phyloP scores from a whole-genome alignment of 1,284 basidiomycete genomes.

The Rhodotorula mucilaginosa region DNA sequence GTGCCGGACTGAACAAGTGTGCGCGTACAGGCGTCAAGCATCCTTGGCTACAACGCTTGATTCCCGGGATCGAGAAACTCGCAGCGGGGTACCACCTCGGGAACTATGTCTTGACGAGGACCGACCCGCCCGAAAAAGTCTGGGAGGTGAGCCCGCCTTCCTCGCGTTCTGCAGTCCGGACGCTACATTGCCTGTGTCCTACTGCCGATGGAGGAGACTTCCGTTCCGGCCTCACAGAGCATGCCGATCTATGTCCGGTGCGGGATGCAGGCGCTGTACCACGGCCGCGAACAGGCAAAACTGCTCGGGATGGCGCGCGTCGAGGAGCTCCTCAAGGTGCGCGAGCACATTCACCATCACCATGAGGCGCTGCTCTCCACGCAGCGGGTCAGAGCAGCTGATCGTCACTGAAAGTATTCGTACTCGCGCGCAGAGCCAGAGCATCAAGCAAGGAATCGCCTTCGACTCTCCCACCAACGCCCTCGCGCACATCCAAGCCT shows the following conservation, averaged over 20 bases:
- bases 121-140: constrained; percentile 24
- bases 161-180: too few relatives aligned
- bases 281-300: constrained; percentile 21
- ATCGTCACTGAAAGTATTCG: not conserved
- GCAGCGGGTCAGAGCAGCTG: not conserved
- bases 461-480: constrained; percentile 50
- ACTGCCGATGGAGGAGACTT: not conserved
- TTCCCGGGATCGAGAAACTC: constrained; percentile 24
- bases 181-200: constrained; percentile 54
- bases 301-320: constrained; percentile 8
- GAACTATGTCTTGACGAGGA: constrained; percentile 31
- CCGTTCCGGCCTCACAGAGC: constrained; percentile 69
- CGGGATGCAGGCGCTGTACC: constrained; percentile 44
- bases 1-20: not conserved
- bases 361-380: not conserved
- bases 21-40: constrained; percentile 9
- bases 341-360: not conserved
- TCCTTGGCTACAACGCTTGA: constrained; percentile 13
- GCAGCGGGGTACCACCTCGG: constrained; percentile 33
- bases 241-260: constrained; percentile 81
- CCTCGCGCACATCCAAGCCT: constrained; percentile 62
- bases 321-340: constrained; percentile 24
- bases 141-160: constrained; percentile 27
- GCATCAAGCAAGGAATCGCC: constrained; percentile 57
- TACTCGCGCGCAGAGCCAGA: constrained; percentile 52